Conservation (phyloP, 352 stramenopile species). For the Thalassiosira pacifica region DNA sequence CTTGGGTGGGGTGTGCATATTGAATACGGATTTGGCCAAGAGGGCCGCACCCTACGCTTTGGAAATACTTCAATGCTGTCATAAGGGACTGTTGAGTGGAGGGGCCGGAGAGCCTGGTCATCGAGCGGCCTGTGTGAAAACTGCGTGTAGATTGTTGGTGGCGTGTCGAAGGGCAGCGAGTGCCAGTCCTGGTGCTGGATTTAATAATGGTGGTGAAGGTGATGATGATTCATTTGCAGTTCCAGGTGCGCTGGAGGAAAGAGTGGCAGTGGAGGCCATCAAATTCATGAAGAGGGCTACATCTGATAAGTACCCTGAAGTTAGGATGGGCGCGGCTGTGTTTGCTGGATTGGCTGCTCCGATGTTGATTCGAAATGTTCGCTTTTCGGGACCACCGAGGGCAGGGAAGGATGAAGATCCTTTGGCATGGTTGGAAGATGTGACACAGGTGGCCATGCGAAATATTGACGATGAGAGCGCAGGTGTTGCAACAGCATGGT, state of each 20-base stretch:
- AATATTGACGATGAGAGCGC: constrained; percentile 87
- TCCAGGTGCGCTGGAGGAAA: constrained; percentile 79
- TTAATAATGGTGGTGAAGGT: constrained; percentile 14
- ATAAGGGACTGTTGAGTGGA: constrained; percentile 78
- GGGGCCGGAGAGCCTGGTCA: constrained; percentile 81
- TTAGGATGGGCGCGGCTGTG: constrained; percentile 69
- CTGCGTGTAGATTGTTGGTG: constrained; percentile 66
- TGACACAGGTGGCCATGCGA: constrained; percentile 74
- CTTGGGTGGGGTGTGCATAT: constrained; percentile 68
- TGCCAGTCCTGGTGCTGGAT: constrained; percentile 7
- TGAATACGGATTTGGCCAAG: constrained; percentile 64
- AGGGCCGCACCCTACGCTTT: constrained; percentile 73
- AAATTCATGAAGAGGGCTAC: constrained; percentile 79
- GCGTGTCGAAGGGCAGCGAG: constrained; percentile 68
- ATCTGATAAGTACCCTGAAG: constrained; percentile 83
- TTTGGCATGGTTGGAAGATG: constrained; percentile 74
- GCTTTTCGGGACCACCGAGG: constrained; percentile 29
- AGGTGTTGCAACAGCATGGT: constrained; percentile 73
- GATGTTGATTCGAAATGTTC: constrained; percentile 67
- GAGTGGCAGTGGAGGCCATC: constrained; percentile 73
- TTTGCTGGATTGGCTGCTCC: constrained; percentile 73
- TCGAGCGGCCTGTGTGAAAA: constrained; percentile 74
- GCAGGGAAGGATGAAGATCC: constrained; percentile 32
- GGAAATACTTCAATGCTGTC: constrained; percentile 81
- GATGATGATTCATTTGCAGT: constrained; percentile 58